phyloP scores from a whole-genome alignment of 176 grass and related monocot species.

The Oryza punctata region DNA sequence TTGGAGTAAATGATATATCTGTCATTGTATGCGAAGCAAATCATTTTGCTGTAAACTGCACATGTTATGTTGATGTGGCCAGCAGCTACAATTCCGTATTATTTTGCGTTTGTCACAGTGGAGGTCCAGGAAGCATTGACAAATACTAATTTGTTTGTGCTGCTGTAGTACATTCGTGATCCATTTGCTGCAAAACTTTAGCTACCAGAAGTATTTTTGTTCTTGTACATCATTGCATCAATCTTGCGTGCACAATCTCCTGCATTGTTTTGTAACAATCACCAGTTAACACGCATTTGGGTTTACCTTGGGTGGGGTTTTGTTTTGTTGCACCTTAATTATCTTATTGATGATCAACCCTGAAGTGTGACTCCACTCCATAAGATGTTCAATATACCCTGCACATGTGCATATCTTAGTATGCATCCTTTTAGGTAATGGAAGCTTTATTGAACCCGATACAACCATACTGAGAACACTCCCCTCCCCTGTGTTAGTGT shows the following conservation, averaged over 20 bases:
- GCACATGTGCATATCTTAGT: too few species aligned
- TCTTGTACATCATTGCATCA: not conserved
- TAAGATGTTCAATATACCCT: constrained; percentile 5
- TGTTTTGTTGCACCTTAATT: not conserved
- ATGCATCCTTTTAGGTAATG: too few species aligned
- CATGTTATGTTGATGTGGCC: too few species aligned
- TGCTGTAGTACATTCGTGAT: not conserved
- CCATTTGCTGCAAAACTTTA: not conserved
- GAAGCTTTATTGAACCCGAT: too few species aligned
- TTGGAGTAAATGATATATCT: not conserved
- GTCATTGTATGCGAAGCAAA: not conserved
- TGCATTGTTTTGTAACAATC: not conserved
- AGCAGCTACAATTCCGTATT: not conserved
- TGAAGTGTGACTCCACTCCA: not conserved
- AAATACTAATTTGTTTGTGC: not conserved
- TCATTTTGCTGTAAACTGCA: not conserved
- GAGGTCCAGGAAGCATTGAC: not conserved
- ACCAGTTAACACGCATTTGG: not conserved
- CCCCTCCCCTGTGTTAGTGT: too few species aligned
- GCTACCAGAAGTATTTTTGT: not conserved
- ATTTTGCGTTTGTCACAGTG: not conserved
- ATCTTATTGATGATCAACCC: not conserved
- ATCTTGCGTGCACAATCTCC: not conserved
- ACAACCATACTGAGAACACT: too few species aligned
- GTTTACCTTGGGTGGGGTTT: constrained; percentile 11